phyloP scores from a whole-genome alignment of 129 eudicot genomes.

The Saussurea involucrata region DNA sequence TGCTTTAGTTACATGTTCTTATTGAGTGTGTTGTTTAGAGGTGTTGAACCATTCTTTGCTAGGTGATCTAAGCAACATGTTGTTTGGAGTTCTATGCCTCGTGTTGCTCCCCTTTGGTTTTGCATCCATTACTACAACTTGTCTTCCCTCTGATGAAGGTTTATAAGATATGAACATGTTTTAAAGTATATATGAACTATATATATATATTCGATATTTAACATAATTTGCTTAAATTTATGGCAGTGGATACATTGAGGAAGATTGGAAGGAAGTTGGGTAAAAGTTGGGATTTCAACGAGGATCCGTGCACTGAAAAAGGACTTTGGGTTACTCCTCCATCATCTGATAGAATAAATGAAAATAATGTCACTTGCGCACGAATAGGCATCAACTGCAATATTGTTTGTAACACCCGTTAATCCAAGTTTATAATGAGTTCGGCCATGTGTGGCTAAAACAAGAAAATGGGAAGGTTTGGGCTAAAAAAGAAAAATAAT shows the following conservation, averaged over 20 bases:
- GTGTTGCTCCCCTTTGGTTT: neutral
- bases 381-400: conserved; percentile 44
- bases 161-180: neutral
- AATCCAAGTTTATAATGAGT: too few species aligned
- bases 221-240: neutral
- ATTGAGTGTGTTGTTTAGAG: neutral
- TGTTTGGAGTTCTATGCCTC: neutral
- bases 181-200: neutral
- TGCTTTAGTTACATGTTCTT: too few species aligned
- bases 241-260: conserved; percentile 29
- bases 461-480: too few species aligned
- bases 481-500: too few species aligned
- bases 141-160: conserved; percentile 15
- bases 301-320: conserved; percentile 47
- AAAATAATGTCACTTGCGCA: conserved; percentile 14
- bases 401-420: conserved; percentile 45
- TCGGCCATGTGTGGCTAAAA: too few species aligned
- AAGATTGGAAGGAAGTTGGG: conserved; percentile 37
- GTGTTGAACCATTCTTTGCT: neutral
- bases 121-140: neutral
- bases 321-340: conserved; percentile 24
- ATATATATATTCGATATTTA: neutral
- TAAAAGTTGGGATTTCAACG: conserved; percentile 49
- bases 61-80: neutral
- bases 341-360: neutral